A percentile compares a stretch with the other conserved stretches of the same genome.
Conservation (phyloP, 169 alveolate species). For the Cryptosporidium ryanae region DNA sequence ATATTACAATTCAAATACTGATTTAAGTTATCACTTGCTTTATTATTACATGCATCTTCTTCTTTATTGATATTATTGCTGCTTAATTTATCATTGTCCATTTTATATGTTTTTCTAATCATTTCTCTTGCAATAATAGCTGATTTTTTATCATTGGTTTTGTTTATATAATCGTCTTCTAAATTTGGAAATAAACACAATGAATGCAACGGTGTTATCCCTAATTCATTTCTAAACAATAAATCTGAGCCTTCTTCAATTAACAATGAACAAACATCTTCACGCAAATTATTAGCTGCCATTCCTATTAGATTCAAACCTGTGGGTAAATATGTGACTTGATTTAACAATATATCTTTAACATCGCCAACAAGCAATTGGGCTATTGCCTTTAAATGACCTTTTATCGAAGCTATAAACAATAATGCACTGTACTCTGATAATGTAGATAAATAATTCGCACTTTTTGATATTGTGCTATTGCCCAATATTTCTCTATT, state of each 20-base stretch:
- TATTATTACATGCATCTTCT: not conserved
- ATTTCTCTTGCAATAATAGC: constrained; percentile 71
- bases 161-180: constrained; percentile 18
- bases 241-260: constrained; percentile 68
- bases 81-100: constrained; percentile 3
- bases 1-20: not conserved
- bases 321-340: constrained; percentile 65
- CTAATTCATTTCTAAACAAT: constrained; percentile 57
- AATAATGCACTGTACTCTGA: constrained; percentile 68
- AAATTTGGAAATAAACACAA: constrained; percentile 50
- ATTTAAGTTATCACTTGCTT: not conserved
- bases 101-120: constrained; percentile 37
- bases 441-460: constrained; percentile 47
- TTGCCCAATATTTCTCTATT: constrained; percentile 67
- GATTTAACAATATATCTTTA: constrained; percentile 51
- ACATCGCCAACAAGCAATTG: constrained; percentile 61
- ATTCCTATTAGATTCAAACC: constrained; percentile 71
- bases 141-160: constrained; percentile 52
- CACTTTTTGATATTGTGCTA: constrained; percentile 51
- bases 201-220: constrained; percentile 70
- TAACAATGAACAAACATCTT: constrained; percentile 59
- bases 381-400: constrained; percentile 53
- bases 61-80: not conserved
- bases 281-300: constrained; percentile 68
- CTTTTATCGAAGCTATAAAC: constrained; percentile 66